Percentiles rank a stretch among this genome's conserved stretches.
These are phyloP conservation scores for Lizonia empirigonia DNA, from an alignment of 2,329 filamentous ascomycete genomes.

Conservation along the genomic window DNA sequence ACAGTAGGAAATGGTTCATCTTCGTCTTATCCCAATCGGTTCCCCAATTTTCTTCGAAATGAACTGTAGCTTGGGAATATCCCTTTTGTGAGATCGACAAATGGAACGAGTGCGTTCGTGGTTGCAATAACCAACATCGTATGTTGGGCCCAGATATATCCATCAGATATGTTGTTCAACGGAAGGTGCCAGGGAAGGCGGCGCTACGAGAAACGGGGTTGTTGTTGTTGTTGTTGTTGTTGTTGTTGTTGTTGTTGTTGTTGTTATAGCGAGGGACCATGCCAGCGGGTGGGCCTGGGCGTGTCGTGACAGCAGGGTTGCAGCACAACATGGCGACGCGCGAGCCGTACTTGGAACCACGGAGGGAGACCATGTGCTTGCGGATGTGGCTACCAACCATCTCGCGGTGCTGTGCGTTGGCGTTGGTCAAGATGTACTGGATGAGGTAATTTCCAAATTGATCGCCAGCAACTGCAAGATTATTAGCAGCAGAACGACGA, in stretches of 20 bases:
- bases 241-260: too few species aligned
- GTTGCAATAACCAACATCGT: conserved; percentile 39
- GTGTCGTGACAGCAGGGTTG: conserved; percentile 87
- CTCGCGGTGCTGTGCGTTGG: conserved; percentile 85
- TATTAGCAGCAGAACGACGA: conserved; percentile 19
- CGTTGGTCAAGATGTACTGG: conserved; percentile 93
- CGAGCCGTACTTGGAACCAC: conserved; percentile 97
- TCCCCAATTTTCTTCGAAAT: conserved; percentile 40
- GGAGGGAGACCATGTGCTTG: conserved; percentile 99
- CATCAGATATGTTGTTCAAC: conserved; percentile 23
- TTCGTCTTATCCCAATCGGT: conserved; percentile 41
- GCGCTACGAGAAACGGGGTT: conserved; percentile 32
- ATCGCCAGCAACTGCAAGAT: conserved; percentile 77
- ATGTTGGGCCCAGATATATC: conserved; percentile 27
- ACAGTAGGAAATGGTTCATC: conserved; percentile 32
- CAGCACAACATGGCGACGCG: conserved; percentile 98
- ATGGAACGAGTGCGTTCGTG: conserved; percentile 32
- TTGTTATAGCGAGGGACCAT: conserved; percentile 47
- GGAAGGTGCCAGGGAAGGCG: conserved; percentile 36
- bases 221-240: too few species aligned
- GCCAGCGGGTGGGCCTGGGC: conserved; percentile 82
- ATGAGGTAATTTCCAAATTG: conserved; percentile 99
- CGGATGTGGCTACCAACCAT: conserved; percentile 90
- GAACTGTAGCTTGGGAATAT: conserved; percentile 41
- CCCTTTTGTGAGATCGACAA: conserved; percentile 41